Evolutionary conservation across 345 rosid genomes (phyloP).

Genomic region (Toxicodendron radicans): DNA sequence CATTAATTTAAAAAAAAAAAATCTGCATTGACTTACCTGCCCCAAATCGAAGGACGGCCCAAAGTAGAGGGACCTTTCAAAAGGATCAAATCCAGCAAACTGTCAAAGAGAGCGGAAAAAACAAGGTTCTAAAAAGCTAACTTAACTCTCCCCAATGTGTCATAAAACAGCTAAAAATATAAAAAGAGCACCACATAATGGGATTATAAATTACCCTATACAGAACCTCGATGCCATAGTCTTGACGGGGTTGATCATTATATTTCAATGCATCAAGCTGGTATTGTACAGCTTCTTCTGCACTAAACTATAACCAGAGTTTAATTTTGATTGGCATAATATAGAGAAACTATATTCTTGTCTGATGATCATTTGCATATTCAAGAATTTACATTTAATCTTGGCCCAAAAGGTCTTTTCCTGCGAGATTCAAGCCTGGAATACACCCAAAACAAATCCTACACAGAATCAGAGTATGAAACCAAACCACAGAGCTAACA

Average conservation of each 20-base stretch:
- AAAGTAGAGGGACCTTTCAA: slow-evolving; percentile 89
- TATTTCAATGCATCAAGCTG: slow-evolving; percentile 89
- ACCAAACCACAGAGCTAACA: too few relatives aligned
- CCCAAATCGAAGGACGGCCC: slow-evolving; percentile 91
- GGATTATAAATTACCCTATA: slow-evolving; percentile 56
- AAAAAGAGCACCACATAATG: neutral
- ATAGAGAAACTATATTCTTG: slow-evolving; percentile 7
- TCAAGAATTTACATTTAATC: slow-evolving; percentile 60
- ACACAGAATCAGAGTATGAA: too few relatives aligned
- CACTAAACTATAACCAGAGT: slow-evolving; percentile 65
- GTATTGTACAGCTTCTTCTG: slow-evolving; percentile 75
- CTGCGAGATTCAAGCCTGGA: slow-evolving; percentile 85
- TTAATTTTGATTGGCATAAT: slow-evolving; percentile 20
- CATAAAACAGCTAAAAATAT: neutral
- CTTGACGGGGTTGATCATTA: slow-evolving; percentile 82
- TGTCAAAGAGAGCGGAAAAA: slow-evolving; percentile 27
- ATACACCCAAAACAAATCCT: slow-evolving; percentile 1
- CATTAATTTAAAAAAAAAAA: neutral
- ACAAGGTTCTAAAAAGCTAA: neutral
- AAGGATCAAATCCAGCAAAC: slow-evolving; percentile 99
- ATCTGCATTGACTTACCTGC: slow-evolving; percentile 50
- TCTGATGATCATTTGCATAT: neutral
- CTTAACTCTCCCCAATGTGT: neutral
- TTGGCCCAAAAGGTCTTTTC: slow-evolving; percentile 90
- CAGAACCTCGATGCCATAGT: slow-evolving; percentile 92